Base-by-base conservation (phyloP, 257 asterid species). In the Solanum ossicruentum region DNA sequence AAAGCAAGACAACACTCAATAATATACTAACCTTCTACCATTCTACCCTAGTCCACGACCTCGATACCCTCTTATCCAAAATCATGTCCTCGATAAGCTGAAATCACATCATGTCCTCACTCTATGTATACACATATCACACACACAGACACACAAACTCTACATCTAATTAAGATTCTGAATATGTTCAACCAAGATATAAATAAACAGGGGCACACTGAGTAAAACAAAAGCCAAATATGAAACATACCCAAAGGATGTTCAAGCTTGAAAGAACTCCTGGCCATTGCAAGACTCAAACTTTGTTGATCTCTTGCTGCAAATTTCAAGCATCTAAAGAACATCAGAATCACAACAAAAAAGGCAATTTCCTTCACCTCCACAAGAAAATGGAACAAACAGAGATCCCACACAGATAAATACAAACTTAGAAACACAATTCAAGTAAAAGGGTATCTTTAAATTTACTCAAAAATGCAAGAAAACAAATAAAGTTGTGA, bases 221-320 rank as follows among this genome's bases (percentile, higher is more conserved):
- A 39, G 47, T 28, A 6, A 61, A 11, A 12, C 9, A 36, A 49
- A 57, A 18, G 43, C 43, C 20, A 65, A 63, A 65, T 23, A n/a
- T 8, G 28, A 58, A 11, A 10, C 83, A 66, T 91, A 95, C 98
- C 98, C 84, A 93, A 79, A 73, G 98, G 90, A 55, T 91, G 88
- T 45, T 91, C 93, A 52, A 88, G 86, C 90, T 92, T 92, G 91
- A 93, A 93, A 21, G 93, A 87, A 84, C 90, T 87, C 86, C 90
- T 92, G 58, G 93, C 93, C 98, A 93, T 92, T 83, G 90, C 60
- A 88, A 73, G 84, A 69, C 73, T 90, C 91, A 82, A 87, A 55
- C 87, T 89, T 84, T 71, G 89, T 84, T 71, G 89, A 87, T 89
- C 85, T 80, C 86, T 84, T 86, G 21, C 95, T 92, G 95, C 91